A percentile compares a stretch with the other conserved stretches of the same genome.
phyloP scores from a whole-genome alignment of 78 protist species.

The Salpingoeca rosetta region DNA sequence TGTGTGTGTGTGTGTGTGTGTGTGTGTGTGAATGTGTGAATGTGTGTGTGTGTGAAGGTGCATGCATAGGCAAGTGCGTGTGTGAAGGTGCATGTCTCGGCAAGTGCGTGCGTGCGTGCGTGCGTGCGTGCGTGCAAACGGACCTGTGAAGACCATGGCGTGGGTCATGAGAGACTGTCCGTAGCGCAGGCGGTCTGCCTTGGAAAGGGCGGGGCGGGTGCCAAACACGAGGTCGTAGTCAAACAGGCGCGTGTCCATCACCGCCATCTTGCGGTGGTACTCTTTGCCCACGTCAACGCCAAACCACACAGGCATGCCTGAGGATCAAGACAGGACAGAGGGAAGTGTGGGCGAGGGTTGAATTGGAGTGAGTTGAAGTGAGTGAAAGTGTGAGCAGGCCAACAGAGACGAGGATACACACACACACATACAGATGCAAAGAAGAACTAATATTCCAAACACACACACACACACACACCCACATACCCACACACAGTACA shows the following conservation, averaged over 20 bases:
- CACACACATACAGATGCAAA: too few relatives aligned
- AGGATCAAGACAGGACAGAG: background rate
- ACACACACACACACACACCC: background rate
- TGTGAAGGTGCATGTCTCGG: too few relatives aligned
- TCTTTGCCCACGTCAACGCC: background rate
- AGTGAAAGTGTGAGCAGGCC: too few relatives aligned
- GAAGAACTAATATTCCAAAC: too few relatives aligned
- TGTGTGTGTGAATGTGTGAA: background rate
- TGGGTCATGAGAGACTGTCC: conserved; percentile 34
- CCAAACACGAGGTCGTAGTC: conserved; percentile 7
- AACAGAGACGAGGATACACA: too few relatives aligned
- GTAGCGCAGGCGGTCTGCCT: conserved; percentile 15
- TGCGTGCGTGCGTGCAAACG: too few relatives aligned
- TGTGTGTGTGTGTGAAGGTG: too few relatives aligned
- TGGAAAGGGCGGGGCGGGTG: background rate
- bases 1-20: background rate
- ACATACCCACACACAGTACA: background rate
- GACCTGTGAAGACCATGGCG: conserved; percentile 45
- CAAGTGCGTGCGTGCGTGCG: too few relatives aligned
- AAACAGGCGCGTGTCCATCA: background rate
- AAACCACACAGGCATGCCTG: background rate
- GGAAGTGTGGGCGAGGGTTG: too few relatives aligned
- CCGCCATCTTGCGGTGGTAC: background rate
- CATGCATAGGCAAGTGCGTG: background rate
- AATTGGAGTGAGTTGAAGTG: too few relatives aligned